These are phyloP conservation scores for Radiomyces spectabilis DNA, from an alignment of 192 early-diverging fungal genomes.

Conservation along the genomic window DNA sequence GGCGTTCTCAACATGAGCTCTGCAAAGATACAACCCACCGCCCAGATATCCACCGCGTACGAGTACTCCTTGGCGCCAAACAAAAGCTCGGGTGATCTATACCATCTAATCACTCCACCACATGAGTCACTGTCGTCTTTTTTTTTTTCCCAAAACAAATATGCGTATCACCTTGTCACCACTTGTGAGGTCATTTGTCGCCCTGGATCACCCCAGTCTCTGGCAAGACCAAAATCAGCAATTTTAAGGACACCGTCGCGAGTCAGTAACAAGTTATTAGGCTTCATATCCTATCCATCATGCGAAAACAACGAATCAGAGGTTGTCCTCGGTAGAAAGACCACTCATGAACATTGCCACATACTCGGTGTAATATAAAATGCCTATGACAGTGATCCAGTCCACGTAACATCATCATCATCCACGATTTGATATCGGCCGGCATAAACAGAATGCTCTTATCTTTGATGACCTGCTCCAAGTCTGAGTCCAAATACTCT, in stretches of 20 bases:
- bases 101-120: no score
- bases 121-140: no score
- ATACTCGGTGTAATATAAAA: slow-evolving; percentile 84
- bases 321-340: background rate
- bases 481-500: slow-evolving; percentile 90
- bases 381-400: slow-evolving; percentile 86
- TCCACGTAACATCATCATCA: slow-evolving; percentile 92
- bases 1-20: slow-evolving; percentile 90
- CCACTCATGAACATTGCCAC: background rate
- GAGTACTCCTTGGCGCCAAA: slow-evolving; percentile 86
- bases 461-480: slow-evolving; percentile 96
- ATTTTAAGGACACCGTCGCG: slow-evolving; percentile 88
- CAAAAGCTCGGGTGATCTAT: slow-evolving; percentile 91
- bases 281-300: slow-evolving; percentile 70
- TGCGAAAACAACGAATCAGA: background rate
- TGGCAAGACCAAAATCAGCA: slow-evolving; percentile 98
- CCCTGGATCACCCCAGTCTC: slow-evolving; percentile 83
- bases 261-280: slow-evolving; percentile 77
- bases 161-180: slow-evolving; percentile 61
- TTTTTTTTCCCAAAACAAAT: background rate
- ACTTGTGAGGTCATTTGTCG: slow-evolving; percentile 88
- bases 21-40: slow-evolving; percentile 97
- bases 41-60: slow-evolving; percentile 92
- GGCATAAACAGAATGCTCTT: slow-evolving; percentile 82
- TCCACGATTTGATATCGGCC: slow-evolving; percentile 94